These are phyloP conservation scores for Coniophora puteana DNA, from an alignment of 1,284 basidiomycete genomes.

Conservation along the genomic window DNA sequence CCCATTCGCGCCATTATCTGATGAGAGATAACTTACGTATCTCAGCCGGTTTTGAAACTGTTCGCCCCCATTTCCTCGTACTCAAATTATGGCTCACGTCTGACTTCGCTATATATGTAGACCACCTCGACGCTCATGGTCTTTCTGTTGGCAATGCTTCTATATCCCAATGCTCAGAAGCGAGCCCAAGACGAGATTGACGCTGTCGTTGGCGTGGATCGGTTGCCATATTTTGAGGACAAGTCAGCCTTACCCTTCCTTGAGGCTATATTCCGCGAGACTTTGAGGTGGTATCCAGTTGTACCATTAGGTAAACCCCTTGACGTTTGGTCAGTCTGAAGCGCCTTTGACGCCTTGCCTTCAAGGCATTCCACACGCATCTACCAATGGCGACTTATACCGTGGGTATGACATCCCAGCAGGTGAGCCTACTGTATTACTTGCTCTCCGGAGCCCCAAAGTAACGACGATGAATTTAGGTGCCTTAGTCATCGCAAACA, in stretches of 20 bases:
- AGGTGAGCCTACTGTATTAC: not conserved
- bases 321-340: not conserved
- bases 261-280: conserved; percentile 5
- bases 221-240: conserved; percentile 4
- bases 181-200: conserved; percentile 4
- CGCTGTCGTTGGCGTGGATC: conserved; percentile 1
- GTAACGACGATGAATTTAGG: not conserved
- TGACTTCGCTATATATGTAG: not conserved
- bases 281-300: conserved; percentile 8
- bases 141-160: conserved; percentile 3
- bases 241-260: conserved; percentile 1
- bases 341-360: not conserved
- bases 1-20: not conserved
- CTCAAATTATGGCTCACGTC: too few species aligned
- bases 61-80: conserved; percentile 8
- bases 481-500: not conserved
- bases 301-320: not conserved
- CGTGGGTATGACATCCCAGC: conserved; percentile 3
- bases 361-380: not conserved
- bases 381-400: conserved; percentile 3
- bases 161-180: conserved; percentile 1
- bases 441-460: not conserved
- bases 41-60: conserved; percentile 28
- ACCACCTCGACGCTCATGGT: conserved; percentile 8
- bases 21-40: conserved; percentile 7